Conservation (phyloP, 805 yeast genomes). For the Monosporozyma aerobia region DNA sequence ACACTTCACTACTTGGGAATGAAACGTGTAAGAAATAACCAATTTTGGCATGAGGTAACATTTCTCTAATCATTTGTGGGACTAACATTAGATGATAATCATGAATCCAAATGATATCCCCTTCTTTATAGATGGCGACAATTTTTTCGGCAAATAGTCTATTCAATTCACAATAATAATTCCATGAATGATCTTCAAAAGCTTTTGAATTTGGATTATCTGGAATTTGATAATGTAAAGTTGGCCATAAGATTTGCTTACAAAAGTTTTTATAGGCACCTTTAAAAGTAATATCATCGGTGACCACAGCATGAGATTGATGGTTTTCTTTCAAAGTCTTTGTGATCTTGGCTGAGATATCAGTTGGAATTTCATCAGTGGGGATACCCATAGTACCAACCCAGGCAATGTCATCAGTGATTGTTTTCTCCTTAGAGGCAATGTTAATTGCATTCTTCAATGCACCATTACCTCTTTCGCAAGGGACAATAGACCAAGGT, state of each 20-base stretch:
- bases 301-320: slow-evolving; percentile 55
- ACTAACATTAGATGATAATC: slow-evolving; percentile 87
- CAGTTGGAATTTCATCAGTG: slow-evolving; percentile 63
- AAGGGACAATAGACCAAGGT: slow-evolving; percentile 67
- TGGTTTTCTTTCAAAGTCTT: slow-evolving; percentile 38
- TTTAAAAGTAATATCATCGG: slow-evolving; percentile 70
- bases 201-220: slow-evolving; percentile 91
- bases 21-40: slow-evolving; percentile 91
- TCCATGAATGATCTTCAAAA: slow-evolving; percentile 94
- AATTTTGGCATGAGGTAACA: slow-evolving; percentile 73
- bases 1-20: slow-evolving; percentile 92
- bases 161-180: slow-evolving; percentile 66
- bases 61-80: slow-evolving; percentile 71
- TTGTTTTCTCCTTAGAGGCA: slow-evolving; percentile 38
- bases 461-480: slow-evolving; percentile 77
- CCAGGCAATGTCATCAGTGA: slow-evolving; percentile 46
- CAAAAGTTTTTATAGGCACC: slow-evolving; percentile 91
- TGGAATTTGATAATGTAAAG: slow-evolving; percentile 87
- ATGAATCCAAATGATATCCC: slow-evolving; percentile 84
- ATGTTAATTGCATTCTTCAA: slow-evolving; percentile 72
- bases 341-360: slow-evolving; percentile 47
- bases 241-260: slow-evolving; percentile 94
- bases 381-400: slow-evolving; percentile 92
- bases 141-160: slow-evolving; percentile 72
- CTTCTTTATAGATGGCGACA: slow-evolving; percentile 54